Evolutionary conservation across 345 rosid species (phyloP).

Genomic region (Microthlaspi erraticum): DNA sequence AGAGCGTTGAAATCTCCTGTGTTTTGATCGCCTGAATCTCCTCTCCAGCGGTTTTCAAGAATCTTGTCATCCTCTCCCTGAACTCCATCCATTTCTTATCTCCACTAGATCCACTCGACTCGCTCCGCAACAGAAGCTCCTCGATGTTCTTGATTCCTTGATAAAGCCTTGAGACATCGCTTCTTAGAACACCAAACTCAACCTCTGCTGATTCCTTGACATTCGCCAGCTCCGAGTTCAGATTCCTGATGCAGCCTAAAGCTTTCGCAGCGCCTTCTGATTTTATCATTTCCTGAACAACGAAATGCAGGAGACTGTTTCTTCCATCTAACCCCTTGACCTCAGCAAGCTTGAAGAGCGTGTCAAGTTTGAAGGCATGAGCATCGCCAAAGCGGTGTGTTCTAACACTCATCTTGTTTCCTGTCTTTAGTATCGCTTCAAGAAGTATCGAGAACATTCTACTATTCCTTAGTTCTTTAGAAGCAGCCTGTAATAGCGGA

Average conservation of each 20-base stretch:
- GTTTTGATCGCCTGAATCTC: slow-evolving; percentile 80
- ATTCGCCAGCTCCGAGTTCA: slow-evolving; percentile 67
- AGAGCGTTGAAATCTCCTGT: slow-evolving; percentile 71
- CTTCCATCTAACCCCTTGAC: slow-evolving; percentile 90
- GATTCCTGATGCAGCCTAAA: slow-evolving; percentile 73
- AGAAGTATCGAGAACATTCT: slow-evolving; percentile 79
- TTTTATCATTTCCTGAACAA: slow-evolving; percentile 86
- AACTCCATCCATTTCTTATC: slow-evolving; percentile 59
- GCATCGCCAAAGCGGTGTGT: slow-evolving; percentile 80
- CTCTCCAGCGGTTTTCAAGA: slow-evolving; percentile 64
- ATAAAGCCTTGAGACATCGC: slow-evolving; percentile 68
- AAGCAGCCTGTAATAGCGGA: slow-evolving; percentile 66
- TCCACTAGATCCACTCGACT: slow-evolving; percentile 34
- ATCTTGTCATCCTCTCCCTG: slow-evolving; percentile 61
- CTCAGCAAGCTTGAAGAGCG: slow-evolving; percentile 84
- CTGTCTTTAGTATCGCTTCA: slow-evolving; percentile 87
- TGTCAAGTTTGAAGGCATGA: slow-evolving; percentile 87
- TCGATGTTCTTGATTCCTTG: slow-evolving; percentile 52
- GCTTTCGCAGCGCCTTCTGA: slow-evolving; percentile 63
- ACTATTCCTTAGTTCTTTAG: slow-evolving; percentile 79
- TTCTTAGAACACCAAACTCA: slow-evolving; percentile 74
- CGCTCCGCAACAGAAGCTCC: slow-evolving; percentile 50
- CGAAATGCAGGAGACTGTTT: slow-evolving; percentile 89
- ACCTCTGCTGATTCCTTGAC: slow-evolving; percentile 93
- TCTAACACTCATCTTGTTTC: slow-evolving; percentile 85